Evolutionary conservation across 129 eudicot genomes (phyloP), one percentile per base, ranked within the genome.

Genomic region (Artemisia annua): DNA sequence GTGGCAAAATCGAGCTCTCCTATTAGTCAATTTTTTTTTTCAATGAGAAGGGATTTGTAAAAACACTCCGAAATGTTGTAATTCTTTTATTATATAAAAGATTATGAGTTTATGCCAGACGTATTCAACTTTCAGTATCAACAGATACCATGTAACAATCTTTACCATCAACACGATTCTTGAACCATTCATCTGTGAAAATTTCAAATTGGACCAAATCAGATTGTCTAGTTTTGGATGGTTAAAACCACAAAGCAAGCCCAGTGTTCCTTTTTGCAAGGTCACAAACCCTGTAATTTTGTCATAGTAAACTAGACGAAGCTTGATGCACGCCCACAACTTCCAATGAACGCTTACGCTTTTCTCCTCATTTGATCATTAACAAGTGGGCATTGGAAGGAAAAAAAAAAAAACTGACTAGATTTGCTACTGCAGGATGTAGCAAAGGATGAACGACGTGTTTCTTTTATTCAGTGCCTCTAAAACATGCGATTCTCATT

Each of bases 391-490:
- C 62, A 73, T 20, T 17, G 17, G 28, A 16, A 32, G 2, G 7
- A 7, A 39, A 39, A 39, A 7, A 7, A 39, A 39, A 50, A 61
- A 63, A 73, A 30, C 78, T 11, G 48, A 62, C 53, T n/a, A 20
- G 14, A 74, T 15, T 51, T 74, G 66, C 24, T n/a, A 59, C 30
- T 58, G 67, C 28, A 63, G 52, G 48, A n/a, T n/a, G n/a, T n/a
- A n/a, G n/a, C n/a, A n/a, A n/a, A n/a, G n/a, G n/a, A 70, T 53
- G 58, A 24, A 32, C 50, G 14, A 16, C 28, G 46, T 46, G 39
- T n/a, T 39, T 75, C 66, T 75, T 66, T 66, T n/a, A 75, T 66
- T 75, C 48, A 20, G 28, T 11, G 58, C 13, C 13, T 43, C 32
- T 66, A 43, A 48, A 65, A 43, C 49, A 15, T 3, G 4, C 43